These are phyloP conservation scores for Tuctoria greenei DNA, from an alignment of 176 grass and related monocot genomes.

Conservation along the genomic window DNA sequence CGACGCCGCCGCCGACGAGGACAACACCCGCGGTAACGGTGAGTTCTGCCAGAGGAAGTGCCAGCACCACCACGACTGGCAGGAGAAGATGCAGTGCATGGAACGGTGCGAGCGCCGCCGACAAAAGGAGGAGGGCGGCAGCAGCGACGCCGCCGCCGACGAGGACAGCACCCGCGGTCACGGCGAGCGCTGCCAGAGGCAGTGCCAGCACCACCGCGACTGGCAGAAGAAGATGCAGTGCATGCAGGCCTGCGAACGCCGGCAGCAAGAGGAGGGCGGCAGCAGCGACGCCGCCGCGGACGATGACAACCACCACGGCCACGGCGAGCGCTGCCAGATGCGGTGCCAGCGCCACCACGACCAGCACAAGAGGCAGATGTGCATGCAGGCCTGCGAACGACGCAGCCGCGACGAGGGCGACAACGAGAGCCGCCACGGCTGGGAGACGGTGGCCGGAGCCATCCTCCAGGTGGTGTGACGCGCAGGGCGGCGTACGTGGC, in stretches of 20 bases:
- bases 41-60: not conserved
- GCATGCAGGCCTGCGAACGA: no score
- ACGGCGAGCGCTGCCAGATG: not conserved
- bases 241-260: not conserved
- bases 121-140: not conserved
- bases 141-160: no score
- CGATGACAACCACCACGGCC: not conserved
- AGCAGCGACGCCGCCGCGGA: no score
- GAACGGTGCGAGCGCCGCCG: not conserved
- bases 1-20: not conserved
- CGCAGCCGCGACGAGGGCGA: constrained; percentile 6
- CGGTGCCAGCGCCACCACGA: not conserved
- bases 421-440: not conserved
- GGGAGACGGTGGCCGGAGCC: constrained; percentile 23
- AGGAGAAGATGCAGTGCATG: not conserved
- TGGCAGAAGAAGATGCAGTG: not conserved
- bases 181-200: not conserved
- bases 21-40: not conserved
- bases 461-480: constrained; percentile 34
- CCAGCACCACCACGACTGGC: not conserved
- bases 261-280: not conserved
- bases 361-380: not conserved
- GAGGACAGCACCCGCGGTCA: not conserved
- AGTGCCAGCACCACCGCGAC: constrained; percentile 10
- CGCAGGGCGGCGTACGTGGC: not conserved